Evolutionary conservation across 345 rosid species (phyloP).

Genomic region (Syzygium oleosum): DNA sequence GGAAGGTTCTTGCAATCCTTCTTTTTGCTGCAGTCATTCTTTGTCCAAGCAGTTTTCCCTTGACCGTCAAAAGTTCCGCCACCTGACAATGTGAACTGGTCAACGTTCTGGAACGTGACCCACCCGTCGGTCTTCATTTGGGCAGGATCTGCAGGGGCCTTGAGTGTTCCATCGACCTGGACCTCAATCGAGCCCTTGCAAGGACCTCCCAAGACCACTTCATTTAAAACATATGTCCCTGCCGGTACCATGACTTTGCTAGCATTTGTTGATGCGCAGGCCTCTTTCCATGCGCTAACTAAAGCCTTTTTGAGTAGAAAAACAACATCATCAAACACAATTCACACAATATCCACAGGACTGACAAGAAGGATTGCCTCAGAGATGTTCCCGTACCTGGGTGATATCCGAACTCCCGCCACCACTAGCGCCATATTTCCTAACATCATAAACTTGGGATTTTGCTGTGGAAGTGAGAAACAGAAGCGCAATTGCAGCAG

Average conservation of each 20-base stretch:
- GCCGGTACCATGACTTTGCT: constrained; percentile 28
- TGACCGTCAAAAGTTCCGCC: constrained; percentile 60
- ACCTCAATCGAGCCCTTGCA: constrained; percentile 20
- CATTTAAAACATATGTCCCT: constrained; percentile 21
- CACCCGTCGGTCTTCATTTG: constrained; percentile 23
- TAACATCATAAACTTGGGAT: constrained; percentile 11
- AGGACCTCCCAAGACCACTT: constrained; percentile 29
- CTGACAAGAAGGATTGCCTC: background rate
- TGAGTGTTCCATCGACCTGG: constrained; percentile 27
- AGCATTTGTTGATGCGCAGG: constrained; percentile 32
- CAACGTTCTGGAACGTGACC: constrained; percentile 28
- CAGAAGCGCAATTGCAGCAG: background rate
- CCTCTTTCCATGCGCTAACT: constrained; percentile 30
- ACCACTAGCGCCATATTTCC: constrained; percentile 22
- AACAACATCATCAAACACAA: background rate
- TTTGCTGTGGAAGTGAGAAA: background rate
- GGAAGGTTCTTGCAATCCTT: constrained; percentile 25
- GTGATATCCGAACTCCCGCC: constrained; percentile 11
- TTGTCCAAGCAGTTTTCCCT: constrained; percentile 34
- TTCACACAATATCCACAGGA: background rate
- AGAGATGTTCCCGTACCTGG: background rate
- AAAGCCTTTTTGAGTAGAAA: constrained; percentile 15
- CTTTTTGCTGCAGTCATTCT: constrained; percentile 15
- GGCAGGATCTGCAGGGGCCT: constrained; percentile 25
- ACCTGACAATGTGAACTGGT: constrained; percentile 30